Conservation (phyloP, 225 moss, liverwort and hornwort genomes). For the Thuidium tamariscinum region DNA sequence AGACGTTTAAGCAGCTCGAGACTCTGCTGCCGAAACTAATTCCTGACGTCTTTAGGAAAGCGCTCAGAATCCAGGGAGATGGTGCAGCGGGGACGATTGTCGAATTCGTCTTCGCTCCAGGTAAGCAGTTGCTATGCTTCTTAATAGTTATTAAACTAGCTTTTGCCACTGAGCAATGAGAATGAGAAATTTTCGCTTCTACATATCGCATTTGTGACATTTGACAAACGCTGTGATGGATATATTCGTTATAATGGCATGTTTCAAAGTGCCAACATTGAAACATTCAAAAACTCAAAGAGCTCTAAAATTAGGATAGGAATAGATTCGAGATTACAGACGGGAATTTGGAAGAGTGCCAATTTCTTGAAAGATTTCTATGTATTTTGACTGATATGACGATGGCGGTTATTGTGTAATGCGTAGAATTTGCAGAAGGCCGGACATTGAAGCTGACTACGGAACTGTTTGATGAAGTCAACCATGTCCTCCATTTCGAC, state of each 20-base stretch:
- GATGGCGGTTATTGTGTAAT: not conserved
- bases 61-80: slow-evolving; percentile 4
- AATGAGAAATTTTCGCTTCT: not conserved
- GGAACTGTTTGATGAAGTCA: slow-evolving; percentile 4
- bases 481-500: not conserved
- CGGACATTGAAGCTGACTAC: slow-evolving; percentile 6
- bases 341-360: not conserved
- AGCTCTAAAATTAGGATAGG: not conserved
- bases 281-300: not conserved
- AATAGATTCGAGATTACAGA: not conserved
- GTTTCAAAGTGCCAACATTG: not conserved
- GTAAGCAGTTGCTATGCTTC: not conserved
- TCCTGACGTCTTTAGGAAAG: not conserved
- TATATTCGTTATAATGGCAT: not conserved
- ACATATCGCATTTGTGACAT: not conserved
- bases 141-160: not conserved
- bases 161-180: not conserved
- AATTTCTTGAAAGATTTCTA: not conserved
- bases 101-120: slow-evolving; percentile 5
- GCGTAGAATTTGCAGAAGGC: not conserved
- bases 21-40: not conserved
- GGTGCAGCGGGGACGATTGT: slow-evolving; percentile 9
- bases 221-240: not conserved
- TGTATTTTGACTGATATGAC: not conserved
- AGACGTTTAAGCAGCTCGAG: not conserved